Evolutionary conservation across 441 rosid genomes (phyloP), one percentile per base, ranked within the genome.

Genomic region (Erysimum pusillum): DNA sequence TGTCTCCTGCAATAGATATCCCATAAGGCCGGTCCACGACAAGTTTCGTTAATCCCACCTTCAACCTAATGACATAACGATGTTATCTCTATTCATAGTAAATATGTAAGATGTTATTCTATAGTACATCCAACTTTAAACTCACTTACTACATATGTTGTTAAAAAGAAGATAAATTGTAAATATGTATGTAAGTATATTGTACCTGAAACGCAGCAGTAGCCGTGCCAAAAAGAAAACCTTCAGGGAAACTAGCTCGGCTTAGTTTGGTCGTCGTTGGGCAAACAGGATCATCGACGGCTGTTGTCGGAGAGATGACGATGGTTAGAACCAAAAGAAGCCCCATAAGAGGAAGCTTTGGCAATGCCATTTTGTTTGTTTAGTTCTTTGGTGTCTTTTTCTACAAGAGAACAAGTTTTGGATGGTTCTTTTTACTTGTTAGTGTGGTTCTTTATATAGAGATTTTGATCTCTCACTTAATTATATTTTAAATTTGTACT

Each of bases 1-100:
- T 76, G 48, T 54, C 34, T 56, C 68, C 46, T 71, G 49, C 86
- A 79, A 82, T 41, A 88, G 34, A 65, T 28, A 49, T 90, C 92
- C 94, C 94, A 88, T 6, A 80, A 39, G 46, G 86, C 79, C 3
- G 83, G 82, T 41, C 83, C 81, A 77, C 75, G 83, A 2, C 89
- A 89, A 25, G 74, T 81, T 59, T 82, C 70, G 7, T 64, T 52
- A 4, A 83, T 82, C 35, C 85, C 91, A 63, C 94, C 94, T 84
- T 90, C 92, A 44, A 80, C 83, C 91, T 90, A 13, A 45, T 32
- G 5, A 31, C 18, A 44, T 17, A 58, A 11, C 18, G 12, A 10
- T 87, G 14, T 46, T 20, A 12, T 17, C 52, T 46, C 9, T 15
- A 2, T 44, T 44, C 9, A 48, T 48, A 48, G 7, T 34, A 34